Evolutionary conservation across 129 eudicot species (phyloP).

Genomic region (Heracleum sosnowskyi): DNA sequence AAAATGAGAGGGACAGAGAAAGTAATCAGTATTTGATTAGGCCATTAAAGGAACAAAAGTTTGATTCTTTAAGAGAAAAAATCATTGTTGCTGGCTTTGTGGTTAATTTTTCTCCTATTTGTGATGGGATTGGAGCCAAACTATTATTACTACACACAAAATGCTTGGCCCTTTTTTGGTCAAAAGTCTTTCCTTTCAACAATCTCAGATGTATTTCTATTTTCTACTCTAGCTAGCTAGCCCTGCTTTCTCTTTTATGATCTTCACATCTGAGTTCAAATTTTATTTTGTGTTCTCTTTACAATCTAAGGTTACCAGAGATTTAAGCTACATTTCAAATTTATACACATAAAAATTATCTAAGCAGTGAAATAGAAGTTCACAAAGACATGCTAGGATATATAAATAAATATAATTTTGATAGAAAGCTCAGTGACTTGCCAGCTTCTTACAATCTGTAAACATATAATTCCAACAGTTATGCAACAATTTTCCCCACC

Average conservation of each 20-base stretch:
- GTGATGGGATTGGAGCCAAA: conserved; percentile 7
- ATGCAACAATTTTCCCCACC: neutral
- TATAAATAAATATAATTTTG: no score
- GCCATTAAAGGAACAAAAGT: neutral
- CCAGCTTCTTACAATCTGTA: neutral
- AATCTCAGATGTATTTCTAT: neutral
- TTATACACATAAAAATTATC: neutral
- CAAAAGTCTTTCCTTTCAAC: neutral
- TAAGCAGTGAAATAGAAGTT: neutral
- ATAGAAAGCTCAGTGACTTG: neutral
- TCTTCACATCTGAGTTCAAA: neutral
- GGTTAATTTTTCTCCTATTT: conserved; percentile 5
- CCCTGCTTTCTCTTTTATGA: neutral
- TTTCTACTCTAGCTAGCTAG: neutral
- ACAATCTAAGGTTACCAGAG: neutral
- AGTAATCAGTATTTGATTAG: conserved; percentile 2
- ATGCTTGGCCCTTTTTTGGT: neutral
- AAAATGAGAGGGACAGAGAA: no score
- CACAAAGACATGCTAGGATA: neutral
- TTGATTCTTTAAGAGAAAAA: neutral
- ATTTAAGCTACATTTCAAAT: neutral
- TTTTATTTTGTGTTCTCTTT: neutral
- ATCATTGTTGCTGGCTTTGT: conserved; percentile 5
- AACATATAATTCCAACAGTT: neutral
- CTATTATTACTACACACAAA: neutral